Conservation (phyloP, 768 basidiomycete species). For the Termitomyces sp. region DNA sequence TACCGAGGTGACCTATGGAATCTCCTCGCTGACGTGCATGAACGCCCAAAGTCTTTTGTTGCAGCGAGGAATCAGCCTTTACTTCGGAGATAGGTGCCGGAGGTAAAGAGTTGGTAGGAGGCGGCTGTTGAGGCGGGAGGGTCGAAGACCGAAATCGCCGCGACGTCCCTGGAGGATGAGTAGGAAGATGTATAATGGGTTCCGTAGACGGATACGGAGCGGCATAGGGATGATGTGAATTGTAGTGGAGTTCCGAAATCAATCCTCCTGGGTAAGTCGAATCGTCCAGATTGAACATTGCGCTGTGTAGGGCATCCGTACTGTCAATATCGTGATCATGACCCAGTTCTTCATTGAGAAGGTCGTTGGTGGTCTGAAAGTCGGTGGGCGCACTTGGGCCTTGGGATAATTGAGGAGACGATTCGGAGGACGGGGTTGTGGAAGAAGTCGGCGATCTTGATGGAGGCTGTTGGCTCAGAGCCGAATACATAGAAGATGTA, state of each 20-base stretch:
- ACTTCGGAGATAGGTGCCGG: constrained; percentile 44
- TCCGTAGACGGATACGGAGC: constrained; percentile 33
- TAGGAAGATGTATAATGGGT: constrained; percentile 11
- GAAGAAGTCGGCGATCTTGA: constrained; percentile 29
- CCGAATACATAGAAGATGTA: constrained; percentile 45
- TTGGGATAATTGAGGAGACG: constrained; percentile 33
- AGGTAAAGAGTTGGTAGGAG: constrained; percentile 55
- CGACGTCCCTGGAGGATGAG: constrained; percentile 28
- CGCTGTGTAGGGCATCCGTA: constrained; percentile 39
- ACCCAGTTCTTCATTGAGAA: constrained; percentile 14
- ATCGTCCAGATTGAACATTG: constrained; percentile 38
- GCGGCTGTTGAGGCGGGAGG: constrained; percentile 62
- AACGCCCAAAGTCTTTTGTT: constrained; percentile 29
- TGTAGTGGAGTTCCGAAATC: constrained; percentile 25
- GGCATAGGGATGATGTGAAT: constrained; percentile 49
- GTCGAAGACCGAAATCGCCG: constrained; percentile 53
- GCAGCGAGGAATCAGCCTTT: constrained; percentile 21
- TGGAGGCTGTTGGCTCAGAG: constrained; percentile 15
- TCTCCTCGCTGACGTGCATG: constrained; percentile 37
- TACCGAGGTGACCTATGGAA: constrained; percentile 47
- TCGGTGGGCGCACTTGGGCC: constrained; percentile 31
- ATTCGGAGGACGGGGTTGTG: constrained; percentile 45
- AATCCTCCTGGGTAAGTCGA: constrained; percentile 22
- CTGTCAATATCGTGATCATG: constrained; percentile 27
- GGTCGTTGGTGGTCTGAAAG: constrained; percentile 23